Base-by-base conservation (phyloP, 2,329 filamentous ascomycete species). In the Arthrobotrys pseudoclavata region DNA sequence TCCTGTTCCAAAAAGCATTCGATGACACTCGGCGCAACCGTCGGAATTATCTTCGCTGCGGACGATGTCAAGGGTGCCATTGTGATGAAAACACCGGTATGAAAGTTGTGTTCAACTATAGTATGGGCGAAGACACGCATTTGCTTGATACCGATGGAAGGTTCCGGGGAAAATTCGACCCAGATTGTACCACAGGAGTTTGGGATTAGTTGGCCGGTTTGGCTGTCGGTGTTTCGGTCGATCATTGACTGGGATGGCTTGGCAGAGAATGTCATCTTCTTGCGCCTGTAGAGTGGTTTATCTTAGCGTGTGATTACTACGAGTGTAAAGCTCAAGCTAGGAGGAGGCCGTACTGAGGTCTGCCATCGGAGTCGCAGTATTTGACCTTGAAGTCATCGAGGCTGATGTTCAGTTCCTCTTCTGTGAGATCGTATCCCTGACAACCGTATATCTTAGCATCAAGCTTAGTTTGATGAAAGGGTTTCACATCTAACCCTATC, bases 1-100 rank as follows among this genome's bases (percentile, higher is more conserved):
- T 99, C 96, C 84, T 96, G 92, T 87, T 98, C 96, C 81, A 95
- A 89, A 86, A 99, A 99, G 83, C 93, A 93, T 86, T 99, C 96
- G 82, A 97, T 93, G 82, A 92, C 90, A 69, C 91, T 92, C 79
- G 90, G 89, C 81, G 92, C 89, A 72, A 95, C 90, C 76, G 91
- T 90, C 80, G 90, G 90, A 81, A 97, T 91, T 80, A 94, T 90
- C 86, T 96, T 96, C 84, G 95, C 90, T 42, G 94, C 95, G 77
- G 94, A 92, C 29, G 93, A 89, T 0, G 94, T 97, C 76, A 97
- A 91, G 55, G 92, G 87, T 57, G 91, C 91, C 82, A 91, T 89
- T 71, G 93, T 94, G 81, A 99, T 89, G 85, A 97, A 93, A 84
- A 99, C 92, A 80, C 96, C 96, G 10, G 92, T 94, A 85, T 92